Base-by-base conservation (phyloP, 2,329 filamentous ascomycete species). In the Penicillium crustosum region DNA sequence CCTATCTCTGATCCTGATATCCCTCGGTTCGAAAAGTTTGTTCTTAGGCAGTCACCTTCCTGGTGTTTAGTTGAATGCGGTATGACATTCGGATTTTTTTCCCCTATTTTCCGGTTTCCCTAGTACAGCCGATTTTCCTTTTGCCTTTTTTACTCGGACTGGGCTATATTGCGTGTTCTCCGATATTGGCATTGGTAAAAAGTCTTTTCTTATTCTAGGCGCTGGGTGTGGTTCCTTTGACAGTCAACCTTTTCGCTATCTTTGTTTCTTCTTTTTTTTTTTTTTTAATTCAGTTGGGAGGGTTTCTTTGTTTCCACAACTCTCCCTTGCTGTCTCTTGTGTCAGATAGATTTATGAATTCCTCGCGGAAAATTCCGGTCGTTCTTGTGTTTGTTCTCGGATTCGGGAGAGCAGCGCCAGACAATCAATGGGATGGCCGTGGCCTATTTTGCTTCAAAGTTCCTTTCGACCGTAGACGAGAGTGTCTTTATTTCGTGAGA, bases 1-100 rank as follows among this genome's bases (percentile, higher is more conserved):
- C 62, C 45, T 27, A 65, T 64, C 61, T 66, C 67, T 67, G 70
- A 70, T 70, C 71, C 71, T 75, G 73, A 75, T 76, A 75, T 75
- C 73, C 74, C 72, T 73, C 68, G 69, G 68, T 73, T 75, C 69
- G 71, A 74, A 75, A 75, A 73, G 70, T 74, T 70, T 61, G 71
- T 70, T 68, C 66, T 68, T 73, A 69, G 71, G 63, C 68, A 68
- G 68, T 62, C 65, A 71, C 66, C 66, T 65, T 53, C 62, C 54
- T 64, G 66, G 61, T 70, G 65, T 69, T 66, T 67, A 70, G 68
- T 67, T 67, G 67, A 71, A 67, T 55, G 64, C 59, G 64, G 59
- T 62, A 70, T 66, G 67, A 71, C 66, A 68, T 69, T 63, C 62
- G 57, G 61, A 61, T 66, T 66, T 54, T 61, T 58, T 60, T 47